These are phyloP conservation scores for Paspalum notatum DNA, from an alignment of 176 grass and related monocot genomes.

Conservation along the genomic window DNA sequence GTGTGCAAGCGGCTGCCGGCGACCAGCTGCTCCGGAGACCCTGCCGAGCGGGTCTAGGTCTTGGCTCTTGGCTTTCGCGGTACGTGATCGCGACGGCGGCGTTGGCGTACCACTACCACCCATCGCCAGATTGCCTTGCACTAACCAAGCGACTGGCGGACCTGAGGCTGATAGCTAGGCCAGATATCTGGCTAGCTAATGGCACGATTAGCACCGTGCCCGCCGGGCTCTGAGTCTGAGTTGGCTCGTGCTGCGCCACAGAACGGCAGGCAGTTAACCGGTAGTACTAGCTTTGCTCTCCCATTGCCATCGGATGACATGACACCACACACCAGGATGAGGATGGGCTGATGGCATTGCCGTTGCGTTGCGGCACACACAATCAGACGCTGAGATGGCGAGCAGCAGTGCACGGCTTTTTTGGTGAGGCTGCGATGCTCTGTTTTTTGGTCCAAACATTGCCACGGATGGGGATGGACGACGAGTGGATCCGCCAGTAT, in stretches of 20 bases:
- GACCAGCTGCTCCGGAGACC: background rate
- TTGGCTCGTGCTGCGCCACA: background rate
- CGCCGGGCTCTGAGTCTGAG: background rate
- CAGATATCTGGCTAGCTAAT: background rate
- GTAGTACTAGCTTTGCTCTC: background rate
- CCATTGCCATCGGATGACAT: too few species aligned
- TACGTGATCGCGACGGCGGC: conserved; percentile 26
- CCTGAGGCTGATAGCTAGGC: background rate
- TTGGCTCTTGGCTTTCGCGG: background rate
- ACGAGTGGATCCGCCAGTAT: background rate
- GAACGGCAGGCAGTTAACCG: background rate
- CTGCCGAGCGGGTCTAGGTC: background rate
- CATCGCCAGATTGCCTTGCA: too few species aligned
- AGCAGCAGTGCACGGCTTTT: background rate
- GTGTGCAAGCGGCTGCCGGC: background rate
- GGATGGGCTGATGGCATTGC: too few species aligned
- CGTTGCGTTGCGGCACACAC: too few species aligned
- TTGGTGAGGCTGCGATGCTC: background rate
- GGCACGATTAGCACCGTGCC: conserved; percentile 10
- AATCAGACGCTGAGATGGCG: background rate
- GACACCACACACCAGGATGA: background rate
- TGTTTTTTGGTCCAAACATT: background rate
- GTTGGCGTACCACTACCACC: too few species aligned
- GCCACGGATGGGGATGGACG: background rate
- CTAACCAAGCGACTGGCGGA: background rate